A percentile compares a stretch with the other conserved stretches of the same genome.
Conservation (phyloP, 495 filamentous ascomycete genomes). For the Penicillium cataractarum region DNA sequence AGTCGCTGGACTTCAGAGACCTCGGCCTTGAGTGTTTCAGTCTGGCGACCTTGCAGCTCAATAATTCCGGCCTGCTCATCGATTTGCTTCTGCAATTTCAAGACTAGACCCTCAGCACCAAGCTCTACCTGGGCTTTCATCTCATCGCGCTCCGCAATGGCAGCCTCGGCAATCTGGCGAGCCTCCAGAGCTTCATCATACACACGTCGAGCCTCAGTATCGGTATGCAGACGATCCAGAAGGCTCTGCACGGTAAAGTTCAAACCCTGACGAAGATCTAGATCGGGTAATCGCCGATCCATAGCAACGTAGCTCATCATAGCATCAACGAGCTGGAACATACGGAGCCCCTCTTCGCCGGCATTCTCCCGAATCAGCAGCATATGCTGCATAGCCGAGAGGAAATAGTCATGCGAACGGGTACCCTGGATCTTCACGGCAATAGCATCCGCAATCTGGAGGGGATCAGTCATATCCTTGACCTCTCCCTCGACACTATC, state of each 20-base stretch:
- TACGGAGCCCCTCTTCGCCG: slow-evolving; percentile 86
- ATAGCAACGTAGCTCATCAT: slow-evolving; percentile 99
- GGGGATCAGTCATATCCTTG: slow-evolving; percentile 91
- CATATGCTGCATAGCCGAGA: slow-evolving; percentile 93
- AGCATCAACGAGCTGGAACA: slow-evolving; percentile 97
- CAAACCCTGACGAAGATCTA: slow-evolving; percentile 95
- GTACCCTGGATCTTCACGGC: slow-evolving; percentile 81
- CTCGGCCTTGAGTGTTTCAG: slow-evolving; percentile 84
- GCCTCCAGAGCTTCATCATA: slow-evolving; percentile 88
- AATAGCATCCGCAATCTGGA: slow-evolving; percentile 93
- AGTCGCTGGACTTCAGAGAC: slow-evolving; percentile 83
- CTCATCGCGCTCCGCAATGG: slow-evolving; percentile 95
- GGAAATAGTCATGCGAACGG: slow-evolving; percentile 90
- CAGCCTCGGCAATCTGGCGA: slow-evolving; percentile 89
- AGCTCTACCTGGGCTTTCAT: slow-evolving; percentile 90
- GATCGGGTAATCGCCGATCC: slow-evolving; percentile 93
- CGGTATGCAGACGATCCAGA: slow-evolving; percentile 92
- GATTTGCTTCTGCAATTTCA: slow-evolving; percentile 88
- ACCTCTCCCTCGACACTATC: slow-evolving; percentile 88
- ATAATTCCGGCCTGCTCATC: slow-evolving; percentile 92
- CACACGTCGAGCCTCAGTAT: slow-evolving; percentile 88
- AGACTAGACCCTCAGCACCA: slow-evolving; percentile 91
- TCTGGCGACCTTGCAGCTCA: slow-evolving; percentile 82
- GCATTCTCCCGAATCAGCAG: slow-evolving; percentile 92
- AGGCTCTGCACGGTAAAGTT: slow-evolving; percentile 97